phyloP scores from a whole-genome alignment of 495 filamentous ascomycete genomes.

The Glonium stellatum region DNA sequence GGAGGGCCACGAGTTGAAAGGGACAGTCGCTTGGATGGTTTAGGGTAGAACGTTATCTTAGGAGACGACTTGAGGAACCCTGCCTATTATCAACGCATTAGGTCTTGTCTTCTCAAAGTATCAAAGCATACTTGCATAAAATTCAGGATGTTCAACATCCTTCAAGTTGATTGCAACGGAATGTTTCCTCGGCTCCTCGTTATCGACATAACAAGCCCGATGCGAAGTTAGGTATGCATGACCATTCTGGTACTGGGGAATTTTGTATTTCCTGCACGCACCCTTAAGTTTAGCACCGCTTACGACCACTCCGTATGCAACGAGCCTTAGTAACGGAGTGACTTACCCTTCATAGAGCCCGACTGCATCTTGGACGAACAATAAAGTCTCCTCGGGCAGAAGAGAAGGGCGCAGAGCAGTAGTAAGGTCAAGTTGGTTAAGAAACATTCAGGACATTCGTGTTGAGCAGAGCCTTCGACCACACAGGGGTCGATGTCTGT shows the following conservation, averaged over 20 bases:
- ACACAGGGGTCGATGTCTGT: neutral
- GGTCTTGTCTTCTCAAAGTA: slow-evolving; percentile 2
- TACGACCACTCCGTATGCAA: neutral
- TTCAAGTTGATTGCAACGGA: slow-evolving; percentile 83
- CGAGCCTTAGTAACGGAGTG: neutral
- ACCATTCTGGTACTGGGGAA: slow-evolving; percentile 89
- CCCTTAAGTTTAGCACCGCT: neutral
- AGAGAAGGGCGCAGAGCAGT: slow-evolving; percentile 88
- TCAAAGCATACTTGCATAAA: slow-evolving; percentile 54
- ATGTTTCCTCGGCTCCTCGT: slow-evolving; percentile 75
- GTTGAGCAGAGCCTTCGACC: neutral
- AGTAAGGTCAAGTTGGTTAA: slow-evolving; percentile 89
- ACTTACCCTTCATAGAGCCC: slow-evolving; percentile 94
- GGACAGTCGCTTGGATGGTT: slow-evolving; percentile 53
- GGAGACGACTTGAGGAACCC: slow-evolving; percentile 92
- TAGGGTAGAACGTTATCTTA: slow-evolving; percentile 84
- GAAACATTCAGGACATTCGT: slow-evolving; percentile 75
- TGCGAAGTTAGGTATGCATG: slow-evolving; percentile 95
- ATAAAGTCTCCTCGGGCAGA: slow-evolving; percentile 78
- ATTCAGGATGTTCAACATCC: slow-evolving; percentile 83
- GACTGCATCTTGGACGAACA: slow-evolving; percentile 96
- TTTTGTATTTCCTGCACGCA: slow-evolving; percentile 73
- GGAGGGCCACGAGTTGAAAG: slow-evolving; percentile 33
- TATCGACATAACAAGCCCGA: slow-evolving; percentile 89
- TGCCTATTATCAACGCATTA: slow-evolving; percentile 48